Evolutionary conservation across 768 basidiomycete genomes (phyloP).

Genomic region (Leucosporidium yakuticum): DNA sequence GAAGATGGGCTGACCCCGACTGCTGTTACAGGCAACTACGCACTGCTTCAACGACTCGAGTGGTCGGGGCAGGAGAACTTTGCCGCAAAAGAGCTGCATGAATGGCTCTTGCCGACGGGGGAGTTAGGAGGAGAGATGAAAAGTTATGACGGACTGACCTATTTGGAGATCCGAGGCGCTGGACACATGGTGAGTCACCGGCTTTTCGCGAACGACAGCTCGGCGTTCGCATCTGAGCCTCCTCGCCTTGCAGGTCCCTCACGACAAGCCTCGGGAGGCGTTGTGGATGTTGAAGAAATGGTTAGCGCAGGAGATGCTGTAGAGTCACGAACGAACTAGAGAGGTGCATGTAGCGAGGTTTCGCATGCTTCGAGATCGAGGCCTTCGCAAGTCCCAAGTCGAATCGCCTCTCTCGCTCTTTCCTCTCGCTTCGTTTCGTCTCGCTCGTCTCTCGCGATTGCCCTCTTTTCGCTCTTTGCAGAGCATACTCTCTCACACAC

Average conservation of each 20-base stretch:
- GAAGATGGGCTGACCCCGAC: too few species aligned
- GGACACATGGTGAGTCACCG: conserved; percentile 53
- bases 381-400: too few species aligned
- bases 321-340: background rate
- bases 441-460: too few species aligned
- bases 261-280: conserved; percentile 8
- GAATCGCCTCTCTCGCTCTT: too few species aligned
- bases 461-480: too few species aligned
- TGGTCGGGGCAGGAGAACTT: conserved; percentile 62
- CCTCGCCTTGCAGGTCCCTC: background rate
- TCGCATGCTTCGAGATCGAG: too few species aligned
- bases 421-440: too few species aligned
- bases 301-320: background rate
- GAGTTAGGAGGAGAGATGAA: conserved; percentile 59
- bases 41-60: conserved; percentile 65
- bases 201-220: background rate
- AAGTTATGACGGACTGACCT: conserved; percentile 46
- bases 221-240: background rate
- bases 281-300: background rate
- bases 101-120: conserved; percentile 43
- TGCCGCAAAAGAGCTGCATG: conserved; percentile 53
- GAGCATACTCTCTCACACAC: too few species aligned
- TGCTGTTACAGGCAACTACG: conserved; percentile 47
- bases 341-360: too few species aligned
- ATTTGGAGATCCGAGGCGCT: conserved; percentile 59